A percentile compares a stretch with the other conserved stretches of the same genome.
phyloP scores from a whole-genome alignment of 1,284 basidiomycete species.

The Tylopilus orsonianus region DNA sequence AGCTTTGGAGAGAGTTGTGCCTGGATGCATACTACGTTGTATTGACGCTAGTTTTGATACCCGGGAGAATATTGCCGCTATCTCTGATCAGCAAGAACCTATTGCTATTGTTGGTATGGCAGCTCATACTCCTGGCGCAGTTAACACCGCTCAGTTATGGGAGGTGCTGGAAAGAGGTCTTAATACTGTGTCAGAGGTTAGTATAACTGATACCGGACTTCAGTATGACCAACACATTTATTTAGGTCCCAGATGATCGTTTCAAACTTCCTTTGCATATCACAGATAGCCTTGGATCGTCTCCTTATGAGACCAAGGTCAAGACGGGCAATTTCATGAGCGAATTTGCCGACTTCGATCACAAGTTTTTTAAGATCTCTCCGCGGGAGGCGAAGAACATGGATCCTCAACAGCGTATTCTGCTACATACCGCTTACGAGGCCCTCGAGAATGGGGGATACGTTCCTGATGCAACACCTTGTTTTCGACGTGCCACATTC shows the following conservation, averaged over 20 bases:
- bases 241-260: constrained; percentile 58
- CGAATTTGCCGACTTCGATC: constrained; percentile 59
- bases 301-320: constrained; percentile 46
- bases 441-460: constrained; percentile 72
- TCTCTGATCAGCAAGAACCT: constrained; percentile 43
- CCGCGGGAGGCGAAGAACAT: constrained; percentile 71
- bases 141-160: constrained; percentile 52
- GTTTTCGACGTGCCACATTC: constrained; percentile 52
- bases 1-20: constrained; percentile 39
- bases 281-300: constrained; percentile 21
- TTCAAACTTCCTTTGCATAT: constrained; percentile 50
- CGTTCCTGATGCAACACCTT: constrained; percentile 53
- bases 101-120: constrained; percentile 75
- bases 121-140: constrained; percentile 60
- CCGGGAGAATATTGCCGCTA: neutral
- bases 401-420: constrained; percentile 72
- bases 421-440: constrained; percentile 64
- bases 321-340: constrained; percentile 64
- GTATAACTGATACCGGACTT: constrained; percentile 7
- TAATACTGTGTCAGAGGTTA: constrained; percentile 59
- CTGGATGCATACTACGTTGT: constrained; percentile 23
- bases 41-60: constrained; percentile 33
- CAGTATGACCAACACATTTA: neutral
- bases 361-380: constrained; percentile 68
- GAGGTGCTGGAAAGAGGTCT: constrained; percentile 53